Evolutionary conservation across 2,329 filamentous ascomycete species (phyloP).

Genomic region (Colletotrichum melonis): DNA sequence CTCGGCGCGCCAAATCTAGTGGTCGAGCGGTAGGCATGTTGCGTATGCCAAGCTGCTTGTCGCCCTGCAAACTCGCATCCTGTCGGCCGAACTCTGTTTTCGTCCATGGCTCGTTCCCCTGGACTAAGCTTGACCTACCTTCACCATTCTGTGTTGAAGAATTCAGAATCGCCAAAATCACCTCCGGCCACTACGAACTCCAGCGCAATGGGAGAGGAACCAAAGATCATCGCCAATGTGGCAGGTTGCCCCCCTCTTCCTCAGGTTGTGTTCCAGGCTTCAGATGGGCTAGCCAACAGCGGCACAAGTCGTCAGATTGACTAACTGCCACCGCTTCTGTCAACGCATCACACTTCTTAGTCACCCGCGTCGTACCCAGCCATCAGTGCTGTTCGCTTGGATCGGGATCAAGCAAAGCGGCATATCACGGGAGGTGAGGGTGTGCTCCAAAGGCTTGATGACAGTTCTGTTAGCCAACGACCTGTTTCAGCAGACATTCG

Average conservation of each 20-base stretch:
- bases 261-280: not conserved
- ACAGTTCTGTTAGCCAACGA: conserved; percentile 28
- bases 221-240: not conserved
- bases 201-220: not conserved
- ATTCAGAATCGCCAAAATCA: not conserved
- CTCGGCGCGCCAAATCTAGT: conserved; percentile 16
- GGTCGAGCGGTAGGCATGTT: conserved; percentile 9
- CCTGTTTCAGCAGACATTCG: conserved; percentile 25
- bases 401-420: conserved; percentile 1
- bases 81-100: conserved; percentile 17
- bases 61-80: conserved; percentile 20
- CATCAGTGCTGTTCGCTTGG: conserved; percentile 12
- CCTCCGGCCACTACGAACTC: not conserved
- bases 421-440: conserved; percentile 17
- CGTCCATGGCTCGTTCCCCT: conserved; percentile 11
- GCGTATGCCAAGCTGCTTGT: conserved; percentile 26
- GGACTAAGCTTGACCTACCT: not conserved
- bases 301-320: not conserved
- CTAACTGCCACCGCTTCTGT: conserved; percentile 16
- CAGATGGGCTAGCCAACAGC: not conserved
- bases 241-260: not conserved
- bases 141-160: not conserved
- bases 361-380: conserved; percentile 15
- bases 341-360: not conserved
- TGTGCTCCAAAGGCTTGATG: conserved; percentile 14